Conservation (phyloP, 2,329 filamentous ascomycete genomes). For the Beauveria brongniartii region DNA sequence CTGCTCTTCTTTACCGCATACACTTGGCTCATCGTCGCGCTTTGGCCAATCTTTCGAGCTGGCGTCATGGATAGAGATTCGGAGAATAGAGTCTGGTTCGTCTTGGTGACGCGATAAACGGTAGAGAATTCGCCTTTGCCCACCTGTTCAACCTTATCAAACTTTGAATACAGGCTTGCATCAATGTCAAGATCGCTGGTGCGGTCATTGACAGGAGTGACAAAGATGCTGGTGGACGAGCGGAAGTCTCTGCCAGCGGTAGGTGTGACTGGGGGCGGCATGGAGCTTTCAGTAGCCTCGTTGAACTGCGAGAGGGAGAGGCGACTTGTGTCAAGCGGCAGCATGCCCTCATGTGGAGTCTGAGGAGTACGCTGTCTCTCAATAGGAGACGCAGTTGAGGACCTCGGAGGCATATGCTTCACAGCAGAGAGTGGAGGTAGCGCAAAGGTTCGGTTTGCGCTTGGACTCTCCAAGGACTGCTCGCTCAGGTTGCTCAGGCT, state of each 20-base stretch:
- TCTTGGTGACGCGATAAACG: constrained; percentile 68
- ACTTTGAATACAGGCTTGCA: constrained; percentile 62
- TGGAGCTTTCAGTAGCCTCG: constrained; percentile 24
- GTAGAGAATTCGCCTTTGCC: constrained; percentile 90
- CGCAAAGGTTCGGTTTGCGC: constrained; percentile 35
- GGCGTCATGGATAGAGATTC: constrained; percentile 38
- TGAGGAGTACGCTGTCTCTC: constrained; percentile 57
- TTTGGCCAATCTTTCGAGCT: constrained; percentile 39
- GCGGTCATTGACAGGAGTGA: constrained; percentile 62
- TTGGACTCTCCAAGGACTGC: constrained; percentile 38
- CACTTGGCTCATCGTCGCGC: constrained; percentile 49
- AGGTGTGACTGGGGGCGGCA: constrained; percentile 66
- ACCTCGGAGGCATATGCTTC: constrained; percentile 27
- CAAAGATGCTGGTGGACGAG: constrained; percentile 46
- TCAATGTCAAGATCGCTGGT: constrained; percentile 66
- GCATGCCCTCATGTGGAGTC: constrained; percentile 68
- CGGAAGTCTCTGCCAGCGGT: constrained; percentile 51
- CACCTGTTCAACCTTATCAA: constrained; percentile 71
- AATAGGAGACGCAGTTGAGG: constrained; percentile 51
- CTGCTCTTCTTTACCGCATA: constrained; percentile 94
- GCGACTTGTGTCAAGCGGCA: constrained; percentile 71
- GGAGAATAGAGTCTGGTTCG: constrained; percentile 22
- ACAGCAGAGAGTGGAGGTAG: constrained; percentile 35
- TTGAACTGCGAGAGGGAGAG: constrained; percentile 68
- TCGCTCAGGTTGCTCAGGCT: constrained; percentile 33